These are phyloP conservation scores for Russula foetens DNA, from an alignment of 768 basidiomycete species.

Conservation along the genomic window DNA sequence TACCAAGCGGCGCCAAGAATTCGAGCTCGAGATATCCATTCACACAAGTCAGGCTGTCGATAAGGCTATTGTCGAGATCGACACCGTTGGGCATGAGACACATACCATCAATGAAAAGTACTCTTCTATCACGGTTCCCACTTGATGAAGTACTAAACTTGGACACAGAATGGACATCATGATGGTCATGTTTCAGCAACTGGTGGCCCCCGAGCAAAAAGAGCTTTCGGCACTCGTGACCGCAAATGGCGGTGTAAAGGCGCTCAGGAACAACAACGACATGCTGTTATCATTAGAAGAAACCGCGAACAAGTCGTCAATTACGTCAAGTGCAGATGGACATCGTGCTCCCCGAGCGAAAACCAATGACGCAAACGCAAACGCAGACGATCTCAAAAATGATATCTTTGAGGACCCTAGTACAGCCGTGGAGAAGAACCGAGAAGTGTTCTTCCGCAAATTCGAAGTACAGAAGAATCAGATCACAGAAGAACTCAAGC, in stretches of 20 bases:
- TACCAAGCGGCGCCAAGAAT: conserved; percentile 21
- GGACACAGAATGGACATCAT: conserved; percentile 15
- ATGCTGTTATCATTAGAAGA: conserved; percentile 19
- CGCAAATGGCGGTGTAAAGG: conserved; percentile 22
- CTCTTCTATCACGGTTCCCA: background rate
- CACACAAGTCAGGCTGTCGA: conserved; percentile 22
- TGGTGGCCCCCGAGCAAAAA: conserved; percentile 16
- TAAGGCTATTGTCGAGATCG: conserved; percentile 8
- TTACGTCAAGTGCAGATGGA: background rate
- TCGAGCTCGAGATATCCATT: conserved; percentile 27
- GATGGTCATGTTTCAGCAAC: conserved; percentile 11
- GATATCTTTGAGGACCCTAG: conserved; percentile 22
- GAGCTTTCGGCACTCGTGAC: conserved; percentile 8
- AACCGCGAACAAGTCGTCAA: conserved; percentile 4
- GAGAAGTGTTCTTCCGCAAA: conserved; percentile 19
- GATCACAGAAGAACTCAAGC: conserved; percentile 13
- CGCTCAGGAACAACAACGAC: conserved; percentile 19
- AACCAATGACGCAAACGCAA: background rate
- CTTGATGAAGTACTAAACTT: background rate
- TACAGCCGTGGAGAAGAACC: conserved; percentile 17
- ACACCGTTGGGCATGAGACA: background rate
- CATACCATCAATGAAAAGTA: conserved; percentile 17
- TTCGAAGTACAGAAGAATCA: conserved; percentile 19
- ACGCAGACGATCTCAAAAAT: conserved; percentile 13
- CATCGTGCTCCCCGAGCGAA: background rate